phyloP scores from a whole-genome alignment of 2,329 filamentous ascomycete species.

The Ophiocordyceps polyrhachis-furcata region DNA sequence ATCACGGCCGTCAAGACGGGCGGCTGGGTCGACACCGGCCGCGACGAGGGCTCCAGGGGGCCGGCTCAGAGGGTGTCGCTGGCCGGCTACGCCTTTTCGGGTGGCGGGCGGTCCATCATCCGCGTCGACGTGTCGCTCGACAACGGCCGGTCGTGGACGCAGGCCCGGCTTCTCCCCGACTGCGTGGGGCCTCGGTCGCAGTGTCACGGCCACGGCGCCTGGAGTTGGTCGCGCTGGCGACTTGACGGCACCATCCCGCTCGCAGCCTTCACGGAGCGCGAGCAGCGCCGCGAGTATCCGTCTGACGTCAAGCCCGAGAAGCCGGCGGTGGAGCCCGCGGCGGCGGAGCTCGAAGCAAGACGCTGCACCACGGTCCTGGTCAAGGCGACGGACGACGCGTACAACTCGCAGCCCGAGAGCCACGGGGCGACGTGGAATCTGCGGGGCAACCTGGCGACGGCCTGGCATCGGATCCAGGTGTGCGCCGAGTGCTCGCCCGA shows the following conservation, averaged over 20 bases:
- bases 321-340: background rate
- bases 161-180: slow-evolving; percentile 39
- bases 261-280: slow-evolving; percentile 7
- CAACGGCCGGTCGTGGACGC: slow-evolving; percentile 43
- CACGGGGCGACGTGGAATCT: slow-evolving; percentile 43
- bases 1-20: slow-evolving; percentile 34
- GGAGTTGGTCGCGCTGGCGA: slow-evolving; percentile 49
- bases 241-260: slow-evolving; percentile 28
- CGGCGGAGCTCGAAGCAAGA: background rate
- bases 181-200: slow-evolving; percentile 12
- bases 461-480: slow-evolving; percentile 40
- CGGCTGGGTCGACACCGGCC: slow-evolving; percentile 9
- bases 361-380: slow-evolving; percentile 35
- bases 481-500: slow-evolving; percentile 14
- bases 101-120: slow-evolving; percentile 44
- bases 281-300: background rate
- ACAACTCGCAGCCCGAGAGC: slow-evolving; percentile 46
- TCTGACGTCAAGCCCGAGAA: slow-evolving; percentile 1
- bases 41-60: background rate
- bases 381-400: slow-evolving; percentile 46
- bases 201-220: slow-evolving; percentile 27
- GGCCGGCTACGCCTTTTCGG: slow-evolving; percentile 48
- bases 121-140: slow-evolving; percentile 51
- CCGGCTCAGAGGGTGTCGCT: slow-evolving; percentile 18
- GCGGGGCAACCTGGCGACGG: slow-evolving; percentile 45